These are phyloP conservation scores for Microdochium paspali DNA, from an alignment of 2,329 filamentous ascomycete species.

Conservation along the genomic window DNA sequence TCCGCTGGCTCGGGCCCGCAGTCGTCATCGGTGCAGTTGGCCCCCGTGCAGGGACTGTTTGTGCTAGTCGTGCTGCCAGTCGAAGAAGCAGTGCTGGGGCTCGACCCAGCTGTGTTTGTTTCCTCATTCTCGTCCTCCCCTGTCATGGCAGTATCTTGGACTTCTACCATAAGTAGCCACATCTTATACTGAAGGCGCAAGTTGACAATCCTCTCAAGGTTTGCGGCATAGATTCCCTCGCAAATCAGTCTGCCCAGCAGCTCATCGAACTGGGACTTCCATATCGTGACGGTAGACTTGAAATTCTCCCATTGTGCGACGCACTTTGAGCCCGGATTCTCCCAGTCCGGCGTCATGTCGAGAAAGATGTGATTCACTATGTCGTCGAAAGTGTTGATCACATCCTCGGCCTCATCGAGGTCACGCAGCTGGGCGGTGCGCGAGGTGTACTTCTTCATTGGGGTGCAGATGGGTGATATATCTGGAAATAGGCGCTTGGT, in stretches of 20 bases:
- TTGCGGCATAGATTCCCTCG: background rate
- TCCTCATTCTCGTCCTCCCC: too few relatives aligned
- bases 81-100: background rate
- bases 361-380: background rate
- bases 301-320: background rate
- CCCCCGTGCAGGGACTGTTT: too few relatives aligned
- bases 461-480: background rate
- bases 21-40: background rate
- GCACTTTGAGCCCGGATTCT: background rate
- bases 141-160: too few relatives aligned
- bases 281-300: background rate
- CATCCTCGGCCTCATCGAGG: background rate
- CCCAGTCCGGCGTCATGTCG: background rate
- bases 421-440: background rate
- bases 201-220: background rate
- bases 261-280: background rate
- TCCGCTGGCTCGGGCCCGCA: background rate
- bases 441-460: background rate
- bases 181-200: background rate
- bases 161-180: background rate
- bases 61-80: background rate
- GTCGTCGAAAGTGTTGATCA: background rate
- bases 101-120: background rate
- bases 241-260: background rate
- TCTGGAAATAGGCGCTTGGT: background rate